These are phyloP conservation scores for Paramecium sonneborni DNA, from an alignment of 73 alveolate genomes.

Conservation along the genomic window DNA sequence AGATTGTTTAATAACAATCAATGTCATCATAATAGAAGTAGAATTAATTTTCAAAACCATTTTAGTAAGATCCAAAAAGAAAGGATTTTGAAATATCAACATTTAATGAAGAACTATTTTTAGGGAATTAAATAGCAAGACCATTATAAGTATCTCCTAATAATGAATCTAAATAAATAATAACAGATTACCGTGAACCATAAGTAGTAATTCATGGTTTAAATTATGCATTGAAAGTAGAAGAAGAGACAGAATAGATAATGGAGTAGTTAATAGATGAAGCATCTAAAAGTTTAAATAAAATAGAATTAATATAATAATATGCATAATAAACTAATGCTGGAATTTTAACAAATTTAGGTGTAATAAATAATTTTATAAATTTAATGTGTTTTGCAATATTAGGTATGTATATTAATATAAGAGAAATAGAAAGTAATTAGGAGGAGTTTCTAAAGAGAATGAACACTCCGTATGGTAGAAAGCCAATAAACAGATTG, in stretches of 20 bases:
- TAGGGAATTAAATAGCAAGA: neutral
- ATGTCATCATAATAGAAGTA: neutral
- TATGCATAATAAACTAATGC: neutral
- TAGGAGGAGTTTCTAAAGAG: slow-evolving; percentile 7
- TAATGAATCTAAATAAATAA: neutral
- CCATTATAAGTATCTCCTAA: slow-evolving; percentile 21
- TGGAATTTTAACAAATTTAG: neutral
- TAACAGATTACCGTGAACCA: neutral
- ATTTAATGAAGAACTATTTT: neutral
- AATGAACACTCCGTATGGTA: slow-evolving; percentile 61
- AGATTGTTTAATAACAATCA: neutral
- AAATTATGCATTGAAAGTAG: neutral
- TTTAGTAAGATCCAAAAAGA: neutral
- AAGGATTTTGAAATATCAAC: neutral
- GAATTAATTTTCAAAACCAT: neutral
- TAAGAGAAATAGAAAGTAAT: slow-evolving; percentile 15
- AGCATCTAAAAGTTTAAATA: neutral
- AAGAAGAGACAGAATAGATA: neutral
- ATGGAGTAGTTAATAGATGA: neutral
- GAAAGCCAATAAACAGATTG: slow-evolving; percentile 46
- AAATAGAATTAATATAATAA: neutral
- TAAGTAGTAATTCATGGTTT: neutral
- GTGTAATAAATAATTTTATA: neutral
- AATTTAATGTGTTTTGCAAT: neutral
- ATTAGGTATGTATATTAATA: neutral